These are phyloP conservation scores for Diaporthe longicolla DNA, from an alignment of 2,329 filamentous ascomycete species.

Conservation along the genomic window DNA sequence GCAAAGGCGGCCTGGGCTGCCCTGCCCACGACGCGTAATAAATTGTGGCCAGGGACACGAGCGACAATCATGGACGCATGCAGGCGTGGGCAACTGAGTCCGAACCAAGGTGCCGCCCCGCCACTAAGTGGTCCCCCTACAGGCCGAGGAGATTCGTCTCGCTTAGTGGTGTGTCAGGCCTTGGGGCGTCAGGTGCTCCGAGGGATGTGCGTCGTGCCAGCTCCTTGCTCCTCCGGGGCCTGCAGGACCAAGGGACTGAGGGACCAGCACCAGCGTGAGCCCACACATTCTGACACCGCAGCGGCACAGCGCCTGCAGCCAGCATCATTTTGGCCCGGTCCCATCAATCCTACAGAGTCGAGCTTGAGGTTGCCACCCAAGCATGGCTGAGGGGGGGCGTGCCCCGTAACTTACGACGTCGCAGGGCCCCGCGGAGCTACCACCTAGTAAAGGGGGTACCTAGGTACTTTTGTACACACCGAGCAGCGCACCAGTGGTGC, in stretches of 20 bases:
- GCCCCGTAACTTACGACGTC: constrained; percentile 41
- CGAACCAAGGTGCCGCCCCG: constrained; percentile 28
- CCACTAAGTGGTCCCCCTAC: constrained; percentile 19
- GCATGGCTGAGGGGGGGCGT: constrained; percentile 25
- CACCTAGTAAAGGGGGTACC: constrained; percentile 23
- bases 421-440: constrained; percentile 36
- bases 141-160: constrained; percentile 28
- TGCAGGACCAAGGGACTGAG: constrained; percentile 19
- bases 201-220: constrained; percentile 36
- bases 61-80: constrained; percentile 36
- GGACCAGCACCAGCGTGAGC: constrained; percentile 27
- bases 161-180: constrained; percentile 34
- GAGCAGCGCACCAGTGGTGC: background rate
- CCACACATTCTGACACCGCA: constrained; percentile 23
- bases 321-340: constrained; percentile 17
- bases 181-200: constrained; percentile 39
- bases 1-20: constrained; percentile 31
- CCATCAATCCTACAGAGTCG: constrained; percentile 26
- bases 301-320: constrained; percentile 20
- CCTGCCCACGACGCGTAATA: constrained; percentile 37
- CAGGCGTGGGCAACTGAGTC: constrained; percentile 21
- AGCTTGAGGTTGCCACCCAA: constrained; percentile 33
- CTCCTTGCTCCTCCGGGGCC: constrained; percentile 30
- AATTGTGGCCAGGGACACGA: constrained; percentile 37
- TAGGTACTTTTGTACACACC: constrained; percentile 27